Conservation (phyloP, 345 rosid species). For the Moringa oleifera region DNA sequence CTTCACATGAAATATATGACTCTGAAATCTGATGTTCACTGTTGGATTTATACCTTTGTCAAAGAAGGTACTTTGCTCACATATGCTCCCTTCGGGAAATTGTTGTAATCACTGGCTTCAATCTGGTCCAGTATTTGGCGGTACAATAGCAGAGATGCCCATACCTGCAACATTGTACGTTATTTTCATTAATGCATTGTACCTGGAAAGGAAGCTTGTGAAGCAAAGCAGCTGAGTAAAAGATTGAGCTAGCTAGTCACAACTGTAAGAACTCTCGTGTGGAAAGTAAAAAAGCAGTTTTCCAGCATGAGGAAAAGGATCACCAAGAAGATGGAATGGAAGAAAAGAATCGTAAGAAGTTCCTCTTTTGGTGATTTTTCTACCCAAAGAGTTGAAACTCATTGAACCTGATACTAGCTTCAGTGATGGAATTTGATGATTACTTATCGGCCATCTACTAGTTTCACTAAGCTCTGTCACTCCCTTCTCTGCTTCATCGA, state of each 20-base stretch:
- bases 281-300: too few relatives aligned
- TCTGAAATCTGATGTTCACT: background rate
- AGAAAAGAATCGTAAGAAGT: too few relatives aligned
- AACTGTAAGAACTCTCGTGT: too few relatives aligned
- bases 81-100: slow-evolving; percentile 78
- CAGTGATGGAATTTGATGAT: background rate
- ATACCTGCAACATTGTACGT: slow-evolving; percentile 40
- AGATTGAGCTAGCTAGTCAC: too few relatives aligned
- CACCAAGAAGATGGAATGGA: background rate
- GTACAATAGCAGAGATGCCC: slow-evolving; percentile 65
- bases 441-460: slow-evolving; percentile 80
- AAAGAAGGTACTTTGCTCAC: slow-evolving; percentile 40
- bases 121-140: slow-evolving; percentile 72
- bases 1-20: background rate
- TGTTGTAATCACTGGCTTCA: slow-evolving; percentile 84
- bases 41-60: background rate
- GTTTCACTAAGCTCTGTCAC: slow-evolving; percentile 60
- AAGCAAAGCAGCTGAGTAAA: background rate
- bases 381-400: background rate
- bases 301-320: too few relatives aligned
- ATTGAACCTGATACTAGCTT: background rate
- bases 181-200: background rate
- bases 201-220: background rate
- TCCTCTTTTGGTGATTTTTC: background rate
- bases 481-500: slow-evolving; percentile 80